Evolutionary conservation across 495 filamentous ascomycete species (phyloP), one percentile per base, ranked within the genome.

Genomic region (Niebla homalea): DNA sequence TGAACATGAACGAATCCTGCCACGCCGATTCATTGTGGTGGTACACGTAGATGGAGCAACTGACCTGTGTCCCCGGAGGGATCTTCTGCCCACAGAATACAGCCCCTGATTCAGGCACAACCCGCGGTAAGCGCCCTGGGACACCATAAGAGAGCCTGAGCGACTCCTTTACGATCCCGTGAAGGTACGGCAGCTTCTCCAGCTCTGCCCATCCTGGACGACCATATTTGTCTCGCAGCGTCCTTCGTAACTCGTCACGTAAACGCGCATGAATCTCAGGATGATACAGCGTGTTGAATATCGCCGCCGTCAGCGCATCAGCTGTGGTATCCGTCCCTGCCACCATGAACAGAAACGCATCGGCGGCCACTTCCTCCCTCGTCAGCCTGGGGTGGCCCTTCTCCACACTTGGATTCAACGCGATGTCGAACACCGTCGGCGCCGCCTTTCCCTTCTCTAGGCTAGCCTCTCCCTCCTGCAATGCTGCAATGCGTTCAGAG

Each of bases 111-210:
- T 62, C 39, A 8, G 49, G 38, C 36, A 52, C 43, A 16, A 55
- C 43, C n/a, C 66, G 65, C 35, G 54, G 51, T 18, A 52, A 35
- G 11, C 63, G 62, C 25, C 55, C 49, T 20, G 55, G 41, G 15
- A 54, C 46, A 5, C 62, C 62, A 25, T 65, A 59, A 36, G 61
- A 61, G 4, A 72, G 55, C 1, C 73, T 61, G 32, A 74, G 50
- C 35, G 61, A 59, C 44, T 76, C 72, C 18, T 73, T 60, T 43
- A 76, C 65, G 42, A 67, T 56, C 19, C 64, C 71, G 12, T 58
- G 53, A 1, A 75, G 56, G 43, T 68, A 67, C 6, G 67, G 65
- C 38, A 60, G 58, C 22, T 54, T 63, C 50, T 66, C 58, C 4
- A 70, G 58, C 15, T 58, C 49, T 22, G 25, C 22, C 45, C 26